A percentile compares a stretch with the other conserved stretches of the same genome.
Evolutionary conservation across 768 basidiomycete species (phyloP).

Genomic region (Lactifluus piperatus): DNA sequence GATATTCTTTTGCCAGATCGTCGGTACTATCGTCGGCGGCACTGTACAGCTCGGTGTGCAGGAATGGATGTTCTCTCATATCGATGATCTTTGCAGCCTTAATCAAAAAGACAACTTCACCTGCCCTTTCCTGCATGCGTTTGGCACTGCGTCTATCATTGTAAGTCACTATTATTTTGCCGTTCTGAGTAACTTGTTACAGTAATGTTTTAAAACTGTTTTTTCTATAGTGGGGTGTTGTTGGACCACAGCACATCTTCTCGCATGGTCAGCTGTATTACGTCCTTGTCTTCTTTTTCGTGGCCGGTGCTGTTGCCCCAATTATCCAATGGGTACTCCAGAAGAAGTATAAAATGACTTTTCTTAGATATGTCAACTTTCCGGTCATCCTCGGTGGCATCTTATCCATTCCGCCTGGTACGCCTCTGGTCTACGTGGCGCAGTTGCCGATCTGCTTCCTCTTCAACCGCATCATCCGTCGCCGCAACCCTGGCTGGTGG

Average conservation of each 20-base stretch:
- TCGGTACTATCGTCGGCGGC: too few species aligned
- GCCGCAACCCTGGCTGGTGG: constrained; percentile 33
- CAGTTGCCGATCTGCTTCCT: constrained; percentile 31
- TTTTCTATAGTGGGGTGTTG: background rate
- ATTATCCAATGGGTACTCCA: constrained; percentile 42
- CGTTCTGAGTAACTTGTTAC: background rate
- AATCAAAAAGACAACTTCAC: constrained; percentile 32
- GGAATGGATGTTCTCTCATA: constrained; percentile 27
- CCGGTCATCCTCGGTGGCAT: constrained; percentile 36
- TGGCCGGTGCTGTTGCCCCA: constrained; percentile 60
- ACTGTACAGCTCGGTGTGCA: constrained; percentile 41
- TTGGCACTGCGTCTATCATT: constrained; percentile 27
- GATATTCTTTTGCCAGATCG: too few species aligned
- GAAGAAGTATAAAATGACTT: background rate
- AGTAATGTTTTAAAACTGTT: too few species aligned
- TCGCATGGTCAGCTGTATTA: background rate
- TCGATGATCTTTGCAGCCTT: constrained; percentile 34
- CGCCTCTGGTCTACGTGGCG: too few species aligned
- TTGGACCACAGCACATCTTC: background rate
- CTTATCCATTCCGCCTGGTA: too few species aligned
- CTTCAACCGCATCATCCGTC: constrained; percentile 32
- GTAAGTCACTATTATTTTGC: background rate
- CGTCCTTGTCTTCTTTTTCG: constrained; percentile 58
- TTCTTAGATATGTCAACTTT: constrained; percentile 52
- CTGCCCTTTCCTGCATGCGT: constrained; percentile 36